These are phyloP conservation scores for Phellinidium pouzarii DNA, from an alignment of 1,284 basidiomycete genomes.

Conservation along the genomic window DNA sequence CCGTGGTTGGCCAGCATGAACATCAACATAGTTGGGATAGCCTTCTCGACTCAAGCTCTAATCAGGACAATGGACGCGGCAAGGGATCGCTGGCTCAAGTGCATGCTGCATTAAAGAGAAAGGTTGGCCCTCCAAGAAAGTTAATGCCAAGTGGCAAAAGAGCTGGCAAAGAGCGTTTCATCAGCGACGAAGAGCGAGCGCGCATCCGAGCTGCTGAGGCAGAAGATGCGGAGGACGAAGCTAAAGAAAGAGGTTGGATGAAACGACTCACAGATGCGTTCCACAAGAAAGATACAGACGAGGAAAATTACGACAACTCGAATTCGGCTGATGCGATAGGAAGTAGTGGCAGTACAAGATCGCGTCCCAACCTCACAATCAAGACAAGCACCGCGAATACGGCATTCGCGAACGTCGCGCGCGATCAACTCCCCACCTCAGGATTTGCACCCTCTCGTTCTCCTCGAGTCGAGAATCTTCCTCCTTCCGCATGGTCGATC, in stretches of 20 bases:
- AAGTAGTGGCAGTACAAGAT: background rate
- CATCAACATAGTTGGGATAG: constrained; percentile 45
- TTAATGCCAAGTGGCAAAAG: constrained; percentile 40
- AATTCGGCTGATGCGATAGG: background rate
- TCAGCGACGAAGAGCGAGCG: constrained; percentile 25
- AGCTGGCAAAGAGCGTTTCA: constrained; percentile 28
- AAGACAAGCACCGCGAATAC: constrained; percentile 4
- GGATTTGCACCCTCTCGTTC: constrained; percentile 3
- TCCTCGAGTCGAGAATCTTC: constrained; percentile 24
- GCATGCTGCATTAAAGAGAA: constrained; percentile 25
- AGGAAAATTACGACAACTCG: background rate
- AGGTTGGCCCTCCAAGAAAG: constrained; percentile 31
- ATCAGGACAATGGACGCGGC: constrained; percentile 23
- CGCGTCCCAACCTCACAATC: constrained; percentile 17
- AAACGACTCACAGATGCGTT: constrained; percentile 16
- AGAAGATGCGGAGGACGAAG: constrained; percentile 19
- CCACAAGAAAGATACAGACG: constrained; percentile 5
- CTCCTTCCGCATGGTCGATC: constrained; percentile 35
- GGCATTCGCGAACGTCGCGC: constrained; percentile 23
- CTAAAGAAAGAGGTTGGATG: constrained; percentile 27
- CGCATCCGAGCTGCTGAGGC: constrained; percentile 13
- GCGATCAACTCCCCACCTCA: constrained; percentile 29
- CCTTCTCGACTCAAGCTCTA: constrained; percentile 31
- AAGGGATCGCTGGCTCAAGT: background rate
- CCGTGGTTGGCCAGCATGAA: constrained; percentile 20